Evolutionary conservation across 164 flowering plant genomes (phyloP), one percentile per base, ranked within the genome.

Genomic region (Akebia trifoliata): DNA sequence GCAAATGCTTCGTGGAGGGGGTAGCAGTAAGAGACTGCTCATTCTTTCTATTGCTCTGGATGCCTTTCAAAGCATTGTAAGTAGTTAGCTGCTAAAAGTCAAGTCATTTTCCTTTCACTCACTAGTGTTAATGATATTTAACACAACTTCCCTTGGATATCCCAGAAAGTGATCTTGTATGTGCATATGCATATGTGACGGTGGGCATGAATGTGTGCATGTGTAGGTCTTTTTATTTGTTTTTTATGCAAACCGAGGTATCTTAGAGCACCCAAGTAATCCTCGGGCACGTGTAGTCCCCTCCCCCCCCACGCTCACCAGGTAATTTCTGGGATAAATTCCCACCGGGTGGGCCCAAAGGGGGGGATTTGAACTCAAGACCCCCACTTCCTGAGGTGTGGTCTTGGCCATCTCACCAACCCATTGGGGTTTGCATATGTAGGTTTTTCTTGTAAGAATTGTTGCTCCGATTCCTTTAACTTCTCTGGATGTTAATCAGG

Each of bases 1-100:
- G 62, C 55, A 47, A 51, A 60, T 69, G 73, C 69, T 69, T 50
- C 58, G 47, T 44, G 69, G 73, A 55, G 66, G 66, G 35, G 65
- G 66, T 22, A 56, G 69, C 49, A 22, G 42, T 32, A 51, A 50
- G 59, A 69, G 73, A 51, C 59, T 15, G 47, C 54, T 56, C 32
- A 56, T 52, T 56, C 66, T 69, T 56, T 45, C 50, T 18, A 25
- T 51, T 51, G 49, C 62, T 34, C 37, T 64, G 54, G 69, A 69
- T 65, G 53, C 52, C 35, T 36, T 65, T 34, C 62, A 61, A 65
- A 45, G 73, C 60, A 61, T 65, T 43, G 69, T 69, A 46, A 65
- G 69, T 61, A 21, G 30, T 52, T 51, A 38, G n/a, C 6, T 53
- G 4, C n/a, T 17, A 36, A 17, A 3, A 21, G 22, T 52, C 28